Conservation (phyloP, 2,329 filamentous ascomycete genomes). For the Torrubiellomyces zombiae region DNA sequence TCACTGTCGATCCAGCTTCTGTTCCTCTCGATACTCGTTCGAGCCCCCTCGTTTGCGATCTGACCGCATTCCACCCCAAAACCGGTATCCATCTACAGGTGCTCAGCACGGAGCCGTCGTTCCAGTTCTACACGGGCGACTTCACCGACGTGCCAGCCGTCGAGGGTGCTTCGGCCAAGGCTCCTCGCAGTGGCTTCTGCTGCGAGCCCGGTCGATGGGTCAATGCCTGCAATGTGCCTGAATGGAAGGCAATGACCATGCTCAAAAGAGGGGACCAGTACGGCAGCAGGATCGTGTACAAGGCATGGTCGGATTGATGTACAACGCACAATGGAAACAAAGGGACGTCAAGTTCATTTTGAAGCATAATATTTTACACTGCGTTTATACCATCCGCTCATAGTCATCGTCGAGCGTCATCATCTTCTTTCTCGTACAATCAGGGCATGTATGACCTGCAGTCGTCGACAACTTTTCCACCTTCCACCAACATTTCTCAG, state of each 20-base stretch:
- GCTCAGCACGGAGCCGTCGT: constrained; percentile 80
- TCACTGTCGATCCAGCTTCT: constrained; percentile 43
- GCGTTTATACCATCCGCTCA: too few species aligned
- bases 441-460: too few species aligned
- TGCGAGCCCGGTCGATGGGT: constrained; percentile 86
- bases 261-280: constrained; percentile 76
- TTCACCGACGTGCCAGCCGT: constrained; percentile 61
- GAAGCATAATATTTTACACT: too few species aligned
- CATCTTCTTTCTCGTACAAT: too few species aligned
- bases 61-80: constrained; percentile 55
- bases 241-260: constrained; percentile 63
- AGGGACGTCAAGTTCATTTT: too few species aligned
- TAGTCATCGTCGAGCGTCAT: too few species aligned
- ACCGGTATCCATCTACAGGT: constrained; percentile 73
- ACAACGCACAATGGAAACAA: neutral
- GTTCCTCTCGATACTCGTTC: constrained; percentile 51
- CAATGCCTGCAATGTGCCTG: constrained; percentile 67
- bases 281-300: constrained; percentile 68
- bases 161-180: constrained; percentile 45
- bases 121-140: constrained; percentile 92
- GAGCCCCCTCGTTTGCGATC: constrained; percentile 46
- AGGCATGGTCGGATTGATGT: constrained; percentile 55
- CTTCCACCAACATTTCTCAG: too few species aligned
- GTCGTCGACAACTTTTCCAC: too few species aligned
- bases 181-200: constrained; percentile 63